Conservation (phyloP, 2,329 filamentous ascomycete genomes). For the Calonectria hongkongensis region DNA sequence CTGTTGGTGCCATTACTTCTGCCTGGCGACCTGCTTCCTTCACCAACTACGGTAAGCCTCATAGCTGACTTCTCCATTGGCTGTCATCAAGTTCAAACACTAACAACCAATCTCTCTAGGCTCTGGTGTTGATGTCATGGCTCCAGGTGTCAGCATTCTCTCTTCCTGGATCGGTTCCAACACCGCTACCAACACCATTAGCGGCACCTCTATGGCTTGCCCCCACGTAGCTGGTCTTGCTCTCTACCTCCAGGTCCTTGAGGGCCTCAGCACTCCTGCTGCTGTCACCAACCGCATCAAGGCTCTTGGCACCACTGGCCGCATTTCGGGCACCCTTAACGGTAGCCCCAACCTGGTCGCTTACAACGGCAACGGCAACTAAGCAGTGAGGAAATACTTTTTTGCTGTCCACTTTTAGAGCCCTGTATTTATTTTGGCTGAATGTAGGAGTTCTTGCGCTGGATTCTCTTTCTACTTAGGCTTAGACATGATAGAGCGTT, state of each 20-base stretch:
- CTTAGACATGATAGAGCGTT: conserved; percentile 6
- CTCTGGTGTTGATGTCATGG: conserved; percentile 63
- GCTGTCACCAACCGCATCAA: conserved; percentile 65
- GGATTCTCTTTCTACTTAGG: neutral
- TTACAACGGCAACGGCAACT: conserved; percentile 65
- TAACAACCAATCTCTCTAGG: conserved; percentile 35
- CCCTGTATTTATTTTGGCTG: neutral
- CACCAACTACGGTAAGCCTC: conserved; percentile 68
- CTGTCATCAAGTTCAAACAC: conserved; percentile 20
- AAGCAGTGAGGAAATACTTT: conserved; percentile 27
- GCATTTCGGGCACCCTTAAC: conserved; percentile 60
- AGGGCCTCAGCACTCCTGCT: conserved; percentile 63
- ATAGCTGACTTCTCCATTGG: neutral
- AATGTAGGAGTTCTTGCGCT: neutral
- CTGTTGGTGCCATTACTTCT: conserved; percentile 67
- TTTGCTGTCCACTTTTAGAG: neutral
- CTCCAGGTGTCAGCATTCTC: conserved; percentile 63
- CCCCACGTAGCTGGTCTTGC: conserved; percentile 65
- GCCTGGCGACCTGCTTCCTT: conserved; percentile 63
- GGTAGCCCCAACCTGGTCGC: conserved; percentile 67
- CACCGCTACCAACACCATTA: conserved; percentile 59
- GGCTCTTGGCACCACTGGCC: conserved; percentile 63
- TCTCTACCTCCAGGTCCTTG: conserved; percentile 67
- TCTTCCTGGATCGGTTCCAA: conserved; percentile 65
- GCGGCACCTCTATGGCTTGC: conserved; percentile 65